A percentile compares a stretch with the other conserved stretches of the same genome.
Evolutionary conservation across 2,329 filamentous ascomycete genomes (phyloP).

Genomic region (Coleophoma eucalyptorum): DNA sequence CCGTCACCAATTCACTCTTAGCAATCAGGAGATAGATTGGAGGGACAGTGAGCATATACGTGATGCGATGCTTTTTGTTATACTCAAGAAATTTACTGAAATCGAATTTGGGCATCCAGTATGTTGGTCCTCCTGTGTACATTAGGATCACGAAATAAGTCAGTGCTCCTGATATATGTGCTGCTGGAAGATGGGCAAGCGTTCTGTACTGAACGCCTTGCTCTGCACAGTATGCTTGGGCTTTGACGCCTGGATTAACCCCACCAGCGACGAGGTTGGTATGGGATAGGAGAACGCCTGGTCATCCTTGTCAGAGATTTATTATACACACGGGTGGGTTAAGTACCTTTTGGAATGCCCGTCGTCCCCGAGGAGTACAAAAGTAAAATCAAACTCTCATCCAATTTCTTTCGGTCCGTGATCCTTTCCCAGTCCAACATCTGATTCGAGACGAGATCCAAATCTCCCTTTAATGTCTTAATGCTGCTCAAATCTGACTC

Average conservation of each 20-base stretch:
- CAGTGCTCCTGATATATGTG: slow-evolving; percentile 43
- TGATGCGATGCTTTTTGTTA: slow-evolving; percentile 45
- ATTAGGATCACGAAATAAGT: slow-evolving; percentile 41
- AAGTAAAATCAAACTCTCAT: slow-evolving; percentile 56
- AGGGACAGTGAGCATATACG: slow-evolving; percentile 54
- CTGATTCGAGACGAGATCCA: slow-evolving; percentile 26
- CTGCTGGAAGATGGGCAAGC: slow-evolving; percentile 40
- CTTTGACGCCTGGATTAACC: slow-evolving; percentile 22
- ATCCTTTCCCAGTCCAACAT: slow-evolving; percentile 49
- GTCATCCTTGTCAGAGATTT: not conserved
- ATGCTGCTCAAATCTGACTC: slow-evolving; percentile 32
- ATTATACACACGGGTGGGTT: not conserved
- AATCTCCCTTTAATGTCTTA: slow-evolving; percentile 26
- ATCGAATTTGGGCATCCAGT: slow-evolving; percentile 62
- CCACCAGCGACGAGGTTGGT: slow-evolving; percentile 37
- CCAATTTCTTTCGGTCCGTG: slow-evolving; percentile 43
- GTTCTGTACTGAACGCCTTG: slow-evolving; percentile 33
- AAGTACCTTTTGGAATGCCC: slow-evolving; percentile 75
- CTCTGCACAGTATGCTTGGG: slow-evolving; percentile 7
- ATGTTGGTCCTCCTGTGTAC: slow-evolving; percentile 43
- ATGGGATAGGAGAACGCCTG: slow-evolving; percentile 36
- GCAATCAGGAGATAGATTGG: slow-evolving; percentile 57
- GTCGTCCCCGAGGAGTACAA: slow-evolving; percentile 83
- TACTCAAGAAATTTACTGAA: slow-evolving; percentile 51
- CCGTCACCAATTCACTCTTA: slow-evolving; percentile 49